Evolutionary conservation across 352 stramenopile genomes (phyloP).

Genomic region (Globisporangium parvum): DNA sequence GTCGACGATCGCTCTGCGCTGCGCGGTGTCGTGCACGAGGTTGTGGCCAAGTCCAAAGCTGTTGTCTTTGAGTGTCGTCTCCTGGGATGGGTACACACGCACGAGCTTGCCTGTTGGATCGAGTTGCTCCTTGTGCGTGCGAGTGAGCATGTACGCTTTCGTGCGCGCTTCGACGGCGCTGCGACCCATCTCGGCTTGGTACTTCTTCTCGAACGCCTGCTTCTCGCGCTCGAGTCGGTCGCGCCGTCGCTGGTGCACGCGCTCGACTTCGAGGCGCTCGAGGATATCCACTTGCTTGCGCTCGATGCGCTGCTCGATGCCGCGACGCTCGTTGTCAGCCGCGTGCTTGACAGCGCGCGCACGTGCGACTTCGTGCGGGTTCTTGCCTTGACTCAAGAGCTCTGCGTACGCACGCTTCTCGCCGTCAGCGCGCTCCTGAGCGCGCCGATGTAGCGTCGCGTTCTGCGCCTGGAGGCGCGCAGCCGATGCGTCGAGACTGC

Average conservation of each 20-base stretch:
- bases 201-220: slow-evolving; percentile 53
- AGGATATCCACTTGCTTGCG: slow-evolving; percentile 48
- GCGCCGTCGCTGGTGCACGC: slow-evolving; percentile 24
- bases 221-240: slow-evolving; percentile 35
- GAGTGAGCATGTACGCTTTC: slow-evolving; percentile 43
- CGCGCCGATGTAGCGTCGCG: slow-evolving; percentile 20
- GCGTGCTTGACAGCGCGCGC: slow-evolving; percentile 30
- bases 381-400: slow-evolving; percentile 60
- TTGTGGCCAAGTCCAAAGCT: slow-evolving; percentile 65
- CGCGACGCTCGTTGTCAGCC: slow-evolving; percentile 25
- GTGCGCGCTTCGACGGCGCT: slow-evolving; percentile 46
- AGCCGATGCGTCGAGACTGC: slow-evolving; percentile 40
- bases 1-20: slow-evolving; percentile 36
- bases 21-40: slow-evolving; percentile 28
- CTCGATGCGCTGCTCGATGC: slow-evolving; percentile 46
- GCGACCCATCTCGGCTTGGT: slow-evolving; percentile 65
- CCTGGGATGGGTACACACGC: slow-evolving; percentile 63
- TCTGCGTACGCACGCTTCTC: slow-evolving; percentile 39
- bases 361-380: slow-evolving; percentile 72
- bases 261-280: slow-evolving; percentile 44
- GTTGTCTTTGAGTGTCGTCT: slow-evolving; percentile 62
- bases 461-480: slow-evolving; percentile 42
- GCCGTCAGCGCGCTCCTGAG: slow-evolving; percentile 19
- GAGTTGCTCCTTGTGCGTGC: slow-evolving; percentile 50
- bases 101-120: slow-evolving; percentile 57